These are phyloP conservation scores for Saccharomycopsis sp. DNA, from an alignment of 805 yeast species.

Conservation along the genomic window DNA sequence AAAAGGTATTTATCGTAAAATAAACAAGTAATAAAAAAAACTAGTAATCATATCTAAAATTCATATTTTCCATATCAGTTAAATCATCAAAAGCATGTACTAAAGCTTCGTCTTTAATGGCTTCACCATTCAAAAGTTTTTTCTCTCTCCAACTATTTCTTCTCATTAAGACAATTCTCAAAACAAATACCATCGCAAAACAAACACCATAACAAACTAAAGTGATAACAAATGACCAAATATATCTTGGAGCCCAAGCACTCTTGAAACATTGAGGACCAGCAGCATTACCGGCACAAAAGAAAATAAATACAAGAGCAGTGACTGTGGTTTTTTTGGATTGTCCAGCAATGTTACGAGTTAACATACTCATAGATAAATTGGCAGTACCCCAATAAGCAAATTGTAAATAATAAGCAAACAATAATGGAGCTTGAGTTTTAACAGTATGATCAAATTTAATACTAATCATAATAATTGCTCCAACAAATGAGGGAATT, in stretches of 20 bases:
- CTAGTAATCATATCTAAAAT: constrained; percentile 26
- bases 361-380: constrained; percentile 20
- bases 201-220: constrained; percentile 38
- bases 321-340: constrained; percentile 51
- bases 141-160: constrained; percentile 36
- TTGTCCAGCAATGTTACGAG: constrained; percentile 52
- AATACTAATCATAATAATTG: constrained; percentile 23
- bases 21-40: background rate
- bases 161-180: constrained; percentile 24
- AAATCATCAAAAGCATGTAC: constrained; percentile 30
- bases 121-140: constrained; percentile 21
- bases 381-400: constrained; percentile 23
- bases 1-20: no score
- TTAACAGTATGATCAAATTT: constrained; percentile 19
- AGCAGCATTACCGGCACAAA: constrained; percentile 45
- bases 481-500: constrained; percentile 26
- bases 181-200: constrained; percentile 25
- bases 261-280: constrained; percentile 44
- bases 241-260: constrained; percentile 34
- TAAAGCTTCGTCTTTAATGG: constrained; percentile 24
- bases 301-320: constrained; percentile 48
- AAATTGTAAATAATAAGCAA: constrained; percentile 24
- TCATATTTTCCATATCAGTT: constrained; percentile 32
- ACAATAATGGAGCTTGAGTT: constrained; percentile 22
- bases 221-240: constrained; percentile 43